Base-by-base conservation (phyloP, 352 stramenopile species). In the Achlya hypogyna region DNA sequence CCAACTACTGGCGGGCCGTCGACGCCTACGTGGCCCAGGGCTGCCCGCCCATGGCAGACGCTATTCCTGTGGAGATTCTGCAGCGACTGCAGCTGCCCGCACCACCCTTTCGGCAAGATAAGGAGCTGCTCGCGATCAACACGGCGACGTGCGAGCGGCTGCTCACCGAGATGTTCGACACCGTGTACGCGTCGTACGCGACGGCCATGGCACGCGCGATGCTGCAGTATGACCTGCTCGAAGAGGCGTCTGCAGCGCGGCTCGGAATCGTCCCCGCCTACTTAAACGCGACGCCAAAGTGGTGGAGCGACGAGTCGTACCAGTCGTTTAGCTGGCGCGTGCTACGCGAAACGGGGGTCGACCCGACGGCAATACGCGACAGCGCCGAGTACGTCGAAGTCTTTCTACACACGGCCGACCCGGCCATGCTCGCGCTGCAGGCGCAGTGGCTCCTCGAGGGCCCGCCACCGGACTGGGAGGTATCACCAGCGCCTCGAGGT, bases 141-240 rank as follows among this genome's bases (percentile, higher is more conserved):
- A 74, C 84, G 42, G 69, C 75, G 18, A 91, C 63, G 16, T 49
- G 82, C 32, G 81, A 95, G 71, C 52, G 69, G 1, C 74, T 90
- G 73, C 83, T 93, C 35, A 75, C 84, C 4, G 74, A 84, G 1
- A 83, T 86, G 40, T 91, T 91, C 49, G 79, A 92, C 62, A 79
- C 92, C 51, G 73, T 91, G 0, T 90, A 92, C 51, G 69, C 58
- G 0, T 79, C 90, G 38, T 96, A 96, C 72, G 87, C 85, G 53
- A 77, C 86, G 63, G 89, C 77, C 0, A 71, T 87, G 18, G 90
- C 84, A 0, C 82, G 84, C 14, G 78, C 82, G 25, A 93, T 97
- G 78, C 74, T 98, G 6, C 73, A 91, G 29, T 98, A 97, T 62
- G 85, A 93, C 60, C 70, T 98, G 3, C 69, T 93, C 10, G 87